Evolutionary conservation across 1,284 basidiomycete species (phyloP).

Genomic region (Fomitopsis pinicola): DNA sequence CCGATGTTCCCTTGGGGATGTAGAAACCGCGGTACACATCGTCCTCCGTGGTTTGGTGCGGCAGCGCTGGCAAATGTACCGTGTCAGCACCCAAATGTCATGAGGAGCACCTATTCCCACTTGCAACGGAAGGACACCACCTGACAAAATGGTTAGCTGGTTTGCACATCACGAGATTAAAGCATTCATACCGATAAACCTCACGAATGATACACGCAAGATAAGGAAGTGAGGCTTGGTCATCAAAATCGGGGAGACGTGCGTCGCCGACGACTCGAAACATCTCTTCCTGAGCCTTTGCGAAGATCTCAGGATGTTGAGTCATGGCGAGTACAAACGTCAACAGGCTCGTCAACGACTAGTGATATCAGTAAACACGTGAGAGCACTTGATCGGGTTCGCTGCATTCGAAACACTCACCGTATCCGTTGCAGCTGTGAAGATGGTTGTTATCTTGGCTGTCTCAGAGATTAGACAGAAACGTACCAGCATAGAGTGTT

Average conservation of each 20-base stretch:
- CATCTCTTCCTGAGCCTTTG: constrained; percentile 29
- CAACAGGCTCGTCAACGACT: constrained; percentile 4
- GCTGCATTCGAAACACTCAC: not conserved
- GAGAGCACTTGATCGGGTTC: too few relatives aligned
- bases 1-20: constrained; percentile 18
- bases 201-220: constrained; percentile 30
- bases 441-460: too few relatives aligned
- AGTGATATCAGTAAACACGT: constrained; percentile 5
- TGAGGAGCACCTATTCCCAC: not conserved
- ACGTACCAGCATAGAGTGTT: constrained; percentile 12
- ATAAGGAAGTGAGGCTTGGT: constrained; percentile 26
- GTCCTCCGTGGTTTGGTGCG: constrained; percentile 14
- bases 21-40: constrained; percentile 20
- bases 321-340: constrained; percentile 28
- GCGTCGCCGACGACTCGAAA: constrained; percentile 25
- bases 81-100: not conserved
- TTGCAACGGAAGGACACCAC: not conserved
- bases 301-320: constrained; percentile 26
- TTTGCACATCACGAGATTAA: constrained; percentile 12
- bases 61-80: constrained; percentile 8
- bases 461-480: not conserved
- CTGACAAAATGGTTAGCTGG: not conserved
- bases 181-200: constrained; percentile 2
- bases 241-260: constrained; percentile 27
- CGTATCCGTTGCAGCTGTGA: not conserved